Conservation (phyloP, 2,329 filamentous ascomycete genomes). For the Helicocarpus griseus region DNA sequence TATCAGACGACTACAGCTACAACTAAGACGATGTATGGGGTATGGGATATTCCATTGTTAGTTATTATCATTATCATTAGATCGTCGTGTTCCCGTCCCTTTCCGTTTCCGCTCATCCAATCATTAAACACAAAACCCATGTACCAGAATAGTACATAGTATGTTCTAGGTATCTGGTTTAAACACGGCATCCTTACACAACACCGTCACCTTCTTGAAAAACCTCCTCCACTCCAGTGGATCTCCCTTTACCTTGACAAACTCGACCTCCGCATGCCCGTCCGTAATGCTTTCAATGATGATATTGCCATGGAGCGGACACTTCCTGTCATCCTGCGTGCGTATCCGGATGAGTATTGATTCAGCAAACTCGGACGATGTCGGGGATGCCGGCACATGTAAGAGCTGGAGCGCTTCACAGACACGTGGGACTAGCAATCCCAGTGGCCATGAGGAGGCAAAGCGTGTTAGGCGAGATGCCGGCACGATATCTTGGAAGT, state of each 20-base stretch:
- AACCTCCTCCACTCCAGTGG: constrained; percentile 92
- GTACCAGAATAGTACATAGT: not conserved
- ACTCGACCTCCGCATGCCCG: constrained; percentile 73
- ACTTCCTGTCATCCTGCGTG: constrained; percentile 49
- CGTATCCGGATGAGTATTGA: constrained; percentile 62
- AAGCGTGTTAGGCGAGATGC: constrained; percentile 81
- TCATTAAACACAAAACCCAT: not conserved
- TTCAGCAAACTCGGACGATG: constrained; percentile 37
- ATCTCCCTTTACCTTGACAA: constrained; percentile 91
- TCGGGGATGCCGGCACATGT: constrained; percentile 57
- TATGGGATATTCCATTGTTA: not conserved
- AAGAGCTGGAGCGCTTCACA: constrained; percentile 74
- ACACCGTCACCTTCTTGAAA: constrained; percentile 87
- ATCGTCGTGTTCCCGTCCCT: not conserved
- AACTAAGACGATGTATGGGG: too few species aligned
- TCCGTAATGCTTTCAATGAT: constrained; percentile 37
- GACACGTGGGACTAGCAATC: constrained; percentile 69
- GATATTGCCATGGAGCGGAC: constrained; percentile 35
- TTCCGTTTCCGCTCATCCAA: not conserved
- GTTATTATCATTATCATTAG: not conserved
- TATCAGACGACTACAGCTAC: too few species aligned
- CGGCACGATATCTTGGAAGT: constrained; percentile 85
- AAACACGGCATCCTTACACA: constrained; percentile 78
- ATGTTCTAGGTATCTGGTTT: constrained; percentile 39
- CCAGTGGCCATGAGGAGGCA: constrained; percentile 69